phyloP scores from a whole-genome alignment of 1,284 basidiomycete species.

The Cryptococcus sp. region DNA sequence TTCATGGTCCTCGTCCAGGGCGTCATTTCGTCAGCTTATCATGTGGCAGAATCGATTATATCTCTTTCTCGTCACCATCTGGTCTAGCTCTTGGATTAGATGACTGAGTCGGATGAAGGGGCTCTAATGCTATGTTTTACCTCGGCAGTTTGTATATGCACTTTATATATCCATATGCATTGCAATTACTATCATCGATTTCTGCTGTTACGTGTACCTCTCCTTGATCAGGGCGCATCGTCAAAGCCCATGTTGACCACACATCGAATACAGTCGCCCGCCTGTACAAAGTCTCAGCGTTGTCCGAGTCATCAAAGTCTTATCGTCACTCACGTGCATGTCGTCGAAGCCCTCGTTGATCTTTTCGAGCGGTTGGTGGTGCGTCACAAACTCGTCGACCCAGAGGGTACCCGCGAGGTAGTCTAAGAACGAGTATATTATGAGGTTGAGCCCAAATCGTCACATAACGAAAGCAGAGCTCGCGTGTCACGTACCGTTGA shows the following conservation, averaged over 20 bases:
- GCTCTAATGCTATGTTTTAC: too few species aligned
- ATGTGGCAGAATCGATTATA: too few species aligned
- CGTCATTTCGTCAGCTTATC: too few species aligned
- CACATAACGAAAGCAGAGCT: too few species aligned
- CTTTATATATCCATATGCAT: too few species aligned
- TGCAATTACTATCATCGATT: too few species aligned
- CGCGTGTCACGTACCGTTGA: constrained; percentile 62
- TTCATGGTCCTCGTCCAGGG: too few species aligned
- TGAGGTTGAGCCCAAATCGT: background rate
- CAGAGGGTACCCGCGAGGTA: constrained; percentile 51
- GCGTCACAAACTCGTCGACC: constrained; percentile 89
- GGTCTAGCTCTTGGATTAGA: too few species aligned
- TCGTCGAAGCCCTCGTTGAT: constrained; percentile 90
- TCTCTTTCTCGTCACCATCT: too few species aligned
- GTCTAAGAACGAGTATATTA: constrained; percentile 53
- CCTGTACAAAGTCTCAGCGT: constrained; percentile 53
- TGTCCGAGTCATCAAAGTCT: background rate
- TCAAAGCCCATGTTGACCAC: constrained; percentile 60
- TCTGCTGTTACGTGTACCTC: too few species aligned
- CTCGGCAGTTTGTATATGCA: too few species aligned
- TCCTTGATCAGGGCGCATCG: constrained; percentile 17
- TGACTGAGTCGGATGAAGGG: too few species aligned
- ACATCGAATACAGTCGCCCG: constrained; percentile 88
- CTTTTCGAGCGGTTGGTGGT: constrained; percentile 70
- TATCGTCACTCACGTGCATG: constrained; percentile 77